phyloP scores from a whole-genome alignment of 78 protist genomes.

The Polysphondylium violaceum region DNA sequence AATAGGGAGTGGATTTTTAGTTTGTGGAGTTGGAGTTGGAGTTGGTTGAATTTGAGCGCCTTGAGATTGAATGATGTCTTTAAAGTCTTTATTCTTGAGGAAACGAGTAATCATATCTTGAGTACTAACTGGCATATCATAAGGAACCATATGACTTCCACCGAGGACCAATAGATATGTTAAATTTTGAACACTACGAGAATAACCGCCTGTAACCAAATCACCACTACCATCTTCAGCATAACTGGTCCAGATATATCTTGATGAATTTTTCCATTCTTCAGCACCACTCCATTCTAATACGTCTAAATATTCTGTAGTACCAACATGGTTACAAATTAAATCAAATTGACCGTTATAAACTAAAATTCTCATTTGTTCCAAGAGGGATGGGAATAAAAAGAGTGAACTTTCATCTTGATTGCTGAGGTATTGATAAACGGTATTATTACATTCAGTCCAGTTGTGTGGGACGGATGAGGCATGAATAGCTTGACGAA shows the following conservation, averaged over 20 bases:
- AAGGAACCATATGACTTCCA: slow-evolving; percentile 59
- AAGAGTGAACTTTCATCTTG: slow-evolving; percentile 47
- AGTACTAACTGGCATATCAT: slow-evolving; percentile 33
- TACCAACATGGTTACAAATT: slow-evolving; percentile 75
- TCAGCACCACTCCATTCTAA: slow-evolving; percentile 34
- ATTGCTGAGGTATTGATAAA: background rate
- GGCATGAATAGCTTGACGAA: slow-evolving; percentile 41
- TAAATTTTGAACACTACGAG: slow-evolving; percentile 12
- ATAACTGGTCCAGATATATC: slow-evolving; percentile 32
- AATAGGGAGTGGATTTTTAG: background rate
- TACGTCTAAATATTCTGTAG: slow-evolving; percentile 20
- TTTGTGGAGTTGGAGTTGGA: background rate
- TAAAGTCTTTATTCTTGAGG: slow-evolving; percentile 6
- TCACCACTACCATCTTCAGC: background rate
- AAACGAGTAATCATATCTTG: slow-evolving; percentile 37
- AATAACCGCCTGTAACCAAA: slow-evolving; percentile 43
- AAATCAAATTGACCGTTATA: slow-evolving; percentile 73
- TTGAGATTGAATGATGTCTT: background rate
- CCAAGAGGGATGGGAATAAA: slow-evolving; percentile 12
- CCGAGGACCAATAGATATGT: slow-evolving; percentile 17
- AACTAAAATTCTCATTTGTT: slow-evolving; percentile 8
- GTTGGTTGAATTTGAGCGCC: slow-evolving; percentile 7
- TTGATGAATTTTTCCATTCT: slow-evolving; percentile 23
- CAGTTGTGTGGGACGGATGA: slow-evolving; percentile 15
- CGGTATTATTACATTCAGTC: slow-evolving; percentile 53